Base-by-base conservation (phyloP, 1,284 basidiomycete genomes). In the Ceratobasidium sp. region DNA sequence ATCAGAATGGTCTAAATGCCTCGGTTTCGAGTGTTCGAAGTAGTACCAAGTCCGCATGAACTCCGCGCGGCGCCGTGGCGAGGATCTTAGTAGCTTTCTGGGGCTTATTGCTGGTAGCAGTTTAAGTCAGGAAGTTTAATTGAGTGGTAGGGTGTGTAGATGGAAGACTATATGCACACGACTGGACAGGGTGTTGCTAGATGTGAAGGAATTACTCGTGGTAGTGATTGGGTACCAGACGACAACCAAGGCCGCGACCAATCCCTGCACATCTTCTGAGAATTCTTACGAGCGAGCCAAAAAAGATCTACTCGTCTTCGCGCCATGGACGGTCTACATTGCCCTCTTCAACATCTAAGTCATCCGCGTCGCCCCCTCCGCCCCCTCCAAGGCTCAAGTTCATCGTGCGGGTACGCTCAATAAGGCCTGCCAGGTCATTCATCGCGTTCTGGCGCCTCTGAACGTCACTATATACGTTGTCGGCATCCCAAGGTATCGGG, bases 281-380 rank as follows among this genome's bases (percentile, higher is more conserved):
- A 49, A 49, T 49, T 4, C 32, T 22, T 15, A 34, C 20, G 45
- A 45, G 12, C 8, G 32, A 57, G 40, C 31, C 27, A 40, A 17
- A 49, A 38, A 25, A 29, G 34, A 60, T 38, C 13, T 2, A 79
- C 53, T 78, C 76, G 0, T 75, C 73, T 62, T 84, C 82, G 12
- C 81, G 77, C 85, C 84, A 84, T n/a, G 84, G 84, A n/a, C 80
- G 77, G 71, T 85, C 84, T 3, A 83, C 79, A 73, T 82, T 82
- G 0, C 75, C 82, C 53, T 84, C 85, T 1, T 74, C 72, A 1
- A 80, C 81, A 6, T 80, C 81, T 17, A 73, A 76, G 25, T 77
- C 76, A 2, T 76, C 75, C 10, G 71, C 74, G 1, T 68, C 74
- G n/a, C 72, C 74, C 15, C 65, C 72, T 27, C 77, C 78, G 13